Percentiles rank a stretch among this genome's conserved stretches.
phyloP scores from a whole-genome alignment of 2,329 filamentous ascomycete species.

The Hypoxylon sp. region DNA sequence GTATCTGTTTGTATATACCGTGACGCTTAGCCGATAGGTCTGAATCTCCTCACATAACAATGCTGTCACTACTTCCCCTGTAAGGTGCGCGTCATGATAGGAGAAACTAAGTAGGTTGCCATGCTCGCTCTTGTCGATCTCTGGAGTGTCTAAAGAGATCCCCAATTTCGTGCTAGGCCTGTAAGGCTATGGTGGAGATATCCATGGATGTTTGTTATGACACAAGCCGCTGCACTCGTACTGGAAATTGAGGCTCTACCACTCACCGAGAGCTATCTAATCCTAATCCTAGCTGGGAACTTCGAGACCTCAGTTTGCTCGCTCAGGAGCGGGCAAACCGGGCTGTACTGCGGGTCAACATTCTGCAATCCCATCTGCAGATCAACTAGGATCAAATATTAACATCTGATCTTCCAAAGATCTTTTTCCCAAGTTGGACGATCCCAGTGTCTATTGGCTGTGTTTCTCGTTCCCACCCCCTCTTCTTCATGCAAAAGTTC shows the following conservation, averaged over 20 bases:
- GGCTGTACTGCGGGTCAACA: not conserved
- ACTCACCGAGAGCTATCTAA: not conserved
- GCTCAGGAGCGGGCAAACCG: not conserved
- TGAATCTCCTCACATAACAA: no score
- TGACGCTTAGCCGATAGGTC: no score
- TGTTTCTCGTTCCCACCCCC: not conserved
- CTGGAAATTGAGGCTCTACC: not conserved
- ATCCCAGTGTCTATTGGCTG: not conserved
- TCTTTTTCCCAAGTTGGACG: not conserved
- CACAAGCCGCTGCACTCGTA: not conserved
- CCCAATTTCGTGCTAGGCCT: not conserved
- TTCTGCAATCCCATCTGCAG: constrained; percentile 1
- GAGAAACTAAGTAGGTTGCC: not conserved
- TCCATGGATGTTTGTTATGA: not conserved
- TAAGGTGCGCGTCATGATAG: no score
- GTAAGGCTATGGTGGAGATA: not conserved
- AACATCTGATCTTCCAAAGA: not conserved
- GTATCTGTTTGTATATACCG: no score
- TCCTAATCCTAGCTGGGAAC: not conserved
- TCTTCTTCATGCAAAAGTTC: constrained; percentile 3
- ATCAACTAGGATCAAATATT: not conserved
- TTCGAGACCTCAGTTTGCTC: not conserved
- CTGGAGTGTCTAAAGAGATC: not conserved
- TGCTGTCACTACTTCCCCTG: no score
- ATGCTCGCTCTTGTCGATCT: not conserved